Base-by-base conservation (phyloP, 2,329 filamentous ascomycete genomes). In the Ceratocystis destructans region DNA sequence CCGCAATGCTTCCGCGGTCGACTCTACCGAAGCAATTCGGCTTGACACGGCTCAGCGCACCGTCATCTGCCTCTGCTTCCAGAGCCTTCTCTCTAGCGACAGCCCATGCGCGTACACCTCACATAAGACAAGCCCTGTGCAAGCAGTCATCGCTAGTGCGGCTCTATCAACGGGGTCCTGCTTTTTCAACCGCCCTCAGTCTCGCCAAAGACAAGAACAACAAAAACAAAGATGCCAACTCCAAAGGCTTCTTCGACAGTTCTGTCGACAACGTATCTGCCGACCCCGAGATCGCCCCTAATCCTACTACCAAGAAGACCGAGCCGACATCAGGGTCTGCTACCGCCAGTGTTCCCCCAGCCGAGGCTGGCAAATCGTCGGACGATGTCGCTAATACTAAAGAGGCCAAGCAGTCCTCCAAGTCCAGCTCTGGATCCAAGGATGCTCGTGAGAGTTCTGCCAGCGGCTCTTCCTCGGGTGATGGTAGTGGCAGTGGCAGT, bases 371-470 rank as follows among this genome's bases (percentile, higher is more conserved):
- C 17, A 66, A 66, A 45, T 28, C 64, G 17, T 57, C 41, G 25
- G 57, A 37, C 5, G 28, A 31, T n/a, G 25, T 63, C 55, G 48
- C 41, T 28, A 44, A 50, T 44, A 22, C 62, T 7, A 63, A 67
- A 17, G 45, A 57, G 53, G 53, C 28, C 22, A 66, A 66, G 48
- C 59, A 68, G 33, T 62, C 63, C 25, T 33, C 62, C 61, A 65
- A 69, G 57, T 59, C 57, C 5, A 53, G 57, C 61, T 62, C 62
- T 25, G 48, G 48, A 20, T 59, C 17, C 44, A 67, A 69, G 41
- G 65, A 88, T 72, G 81, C 79, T 64, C 85, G 83, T 71, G 75
- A 73, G 17, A 83, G 83, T 71, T 79, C 85, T 61, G 82, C 85
- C 61, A 82, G 82, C 53, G 80, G 81, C 55, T 74, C 77, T 22